Evolutionary conservation across 2,329 filamentous ascomycete genomes (phyloP).

Genomic region (Neopestalotiopsis sp.): DNA sequence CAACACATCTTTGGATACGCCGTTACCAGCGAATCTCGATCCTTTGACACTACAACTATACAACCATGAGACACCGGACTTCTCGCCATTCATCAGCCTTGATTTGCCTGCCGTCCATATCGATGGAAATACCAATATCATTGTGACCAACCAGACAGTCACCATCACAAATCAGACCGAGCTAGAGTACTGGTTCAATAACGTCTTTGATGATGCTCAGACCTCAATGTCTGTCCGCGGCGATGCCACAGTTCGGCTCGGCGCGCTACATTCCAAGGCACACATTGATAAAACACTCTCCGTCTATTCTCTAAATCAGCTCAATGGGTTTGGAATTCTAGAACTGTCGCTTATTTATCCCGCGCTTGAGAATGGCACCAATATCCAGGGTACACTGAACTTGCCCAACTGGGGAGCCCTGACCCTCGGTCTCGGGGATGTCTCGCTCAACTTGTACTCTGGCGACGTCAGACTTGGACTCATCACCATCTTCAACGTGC

Average conservation of each 20-base stretch:
- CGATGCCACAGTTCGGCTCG: constrained; percentile 43
- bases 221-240: constrained; percentile 46
- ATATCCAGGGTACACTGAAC: constrained; percentile 48
- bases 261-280: constrained; percentile 42
- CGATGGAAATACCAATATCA: constrained; percentile 42
- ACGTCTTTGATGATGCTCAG: constrained; percentile 43
- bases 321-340: constrained; percentile 45
- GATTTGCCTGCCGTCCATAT: constrained; percentile 39
- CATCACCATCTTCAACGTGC: constrained; percentile 43
- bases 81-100: constrained; percentile 36
- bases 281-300: constrained; percentile 48
- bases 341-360: constrained; percentile 44
- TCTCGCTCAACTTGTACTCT: constrained; percentile 50
- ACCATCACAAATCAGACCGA: constrained; percentile 44
- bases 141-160: constrained; percentile 41
- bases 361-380: constrained; percentile 42
- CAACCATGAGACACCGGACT: constrained; percentile 41
- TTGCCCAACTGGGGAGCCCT: constrained; percentile 52
- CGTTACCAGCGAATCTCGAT: constrained; percentile 43
- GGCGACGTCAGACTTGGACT: constrained; percentile 47
- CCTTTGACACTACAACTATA: constrained; percentile 46
- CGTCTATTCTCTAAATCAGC: constrained; percentile 43
- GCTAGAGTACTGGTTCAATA: constrained; percentile 44
- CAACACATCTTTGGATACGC: constrained; percentile 43
- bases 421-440: constrained; percentile 49